Conservation (phyloP, 345 rosid species). For the Tarenaya hassleriana region DNA sequence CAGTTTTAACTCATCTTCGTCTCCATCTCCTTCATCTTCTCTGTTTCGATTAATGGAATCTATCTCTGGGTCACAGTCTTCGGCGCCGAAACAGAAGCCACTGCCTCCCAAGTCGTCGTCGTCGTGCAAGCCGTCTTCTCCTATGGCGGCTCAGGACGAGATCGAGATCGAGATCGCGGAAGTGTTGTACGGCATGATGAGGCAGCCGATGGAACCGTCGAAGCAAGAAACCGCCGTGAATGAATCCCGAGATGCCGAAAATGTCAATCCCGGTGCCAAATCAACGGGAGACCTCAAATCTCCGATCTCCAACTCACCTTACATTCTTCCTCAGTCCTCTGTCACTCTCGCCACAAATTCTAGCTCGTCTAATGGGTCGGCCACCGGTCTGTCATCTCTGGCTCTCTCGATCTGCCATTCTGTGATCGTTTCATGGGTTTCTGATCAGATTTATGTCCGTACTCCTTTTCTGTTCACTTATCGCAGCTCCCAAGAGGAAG, state of each 20-base stretch:
- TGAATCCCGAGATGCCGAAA: slow-evolving; percentile 32
- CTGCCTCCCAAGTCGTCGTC: slow-evolving; percentile 54
- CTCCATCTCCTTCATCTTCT: neutral
- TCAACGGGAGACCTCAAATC: slow-evolving; percentile 41
- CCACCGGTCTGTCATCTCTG: slow-evolving; percentile 44
- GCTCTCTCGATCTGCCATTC: slow-evolving; percentile 10
- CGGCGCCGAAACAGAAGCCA: slow-evolving; percentile 65
- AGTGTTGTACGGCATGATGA: slow-evolving; percentile 89
- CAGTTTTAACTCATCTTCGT: neutral
- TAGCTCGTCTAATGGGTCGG: slow-evolving; percentile 48
- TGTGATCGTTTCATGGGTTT: neutral
- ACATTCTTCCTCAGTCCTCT: slow-evolving; percentile 42
- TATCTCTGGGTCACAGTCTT: slow-evolving; percentile 44
- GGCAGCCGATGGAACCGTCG: slow-evolving; percentile 66
- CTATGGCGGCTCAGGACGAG: slow-evolving; percentile 65
- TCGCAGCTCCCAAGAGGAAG: slow-evolving; percentile 87
- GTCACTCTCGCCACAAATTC: slow-evolving; percentile 52
- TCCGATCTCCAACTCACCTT: slow-evolving; percentile 64
- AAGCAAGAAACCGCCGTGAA: slow-evolving; percentile 50
- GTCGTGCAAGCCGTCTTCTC: slow-evolving; percentile 44
- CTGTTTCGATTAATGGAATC: slow-evolving; percentile 9
- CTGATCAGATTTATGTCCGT: neutral
- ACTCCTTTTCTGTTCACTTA: neutral
- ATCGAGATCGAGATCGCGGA: slow-evolving; percentile 99
- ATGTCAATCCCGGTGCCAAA: slow-evolving; percentile 24